Evolutionary conservation across 495 filamentous ascomycete species (phyloP), one percentile per base, ranked within the genome.

Genomic region (Apiosordaria backusii): DNA sequence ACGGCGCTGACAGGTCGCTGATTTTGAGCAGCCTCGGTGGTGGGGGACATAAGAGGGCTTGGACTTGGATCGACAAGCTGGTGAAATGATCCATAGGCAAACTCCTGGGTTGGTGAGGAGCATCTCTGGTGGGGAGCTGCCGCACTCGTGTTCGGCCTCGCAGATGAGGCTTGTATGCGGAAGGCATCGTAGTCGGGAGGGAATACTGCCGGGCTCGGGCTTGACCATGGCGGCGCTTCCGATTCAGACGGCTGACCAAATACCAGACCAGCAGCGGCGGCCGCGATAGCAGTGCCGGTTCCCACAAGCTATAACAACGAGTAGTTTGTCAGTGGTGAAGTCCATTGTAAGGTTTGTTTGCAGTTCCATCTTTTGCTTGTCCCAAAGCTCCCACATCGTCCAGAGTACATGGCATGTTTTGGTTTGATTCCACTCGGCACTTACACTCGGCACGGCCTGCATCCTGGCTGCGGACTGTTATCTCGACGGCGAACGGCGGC

Each of bases 381-480:
- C 18, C 59, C 25, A 61, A 7, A 60, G n/a, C 22, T 55, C 57
- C 55, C 57, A 23, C 23, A 7, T 13, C 16, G 22, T 59, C 16
- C 16, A 27, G 16, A 25, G 27, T 25, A 50, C 50, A n/a, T n/a
- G n/a, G n/a, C n/a, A n/a, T n/a, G n/a, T n/a, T n/a, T n/a, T n/a
- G n/a, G n/a, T n/a, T n/a, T n/a, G n/a, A n/a, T 68, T 26, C 21
- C 29, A 35, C 60, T 69, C 23, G 21, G 52, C 25, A 86, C 86
- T 85, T 82, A 88, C 86, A 80, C 83, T 87, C 71, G 86, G 85
- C 75, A 88, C 78, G 52, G 85, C 82, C 81, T 87, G 85, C 86
- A 88, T 88, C 71, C 72, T 82, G 71, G 72, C 74, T 71, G 71
- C 72, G 72, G 76, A 66, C 67, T 66, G 71, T 75, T 75, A 78